A percentile compares a stretch with the other conserved stretches of the same genome.
These are phyloP conservation scores for Glonium stellatum DNA, from an alignment of 495 filamentous ascomycete genomes.

Conservation along the genomic window DNA sequence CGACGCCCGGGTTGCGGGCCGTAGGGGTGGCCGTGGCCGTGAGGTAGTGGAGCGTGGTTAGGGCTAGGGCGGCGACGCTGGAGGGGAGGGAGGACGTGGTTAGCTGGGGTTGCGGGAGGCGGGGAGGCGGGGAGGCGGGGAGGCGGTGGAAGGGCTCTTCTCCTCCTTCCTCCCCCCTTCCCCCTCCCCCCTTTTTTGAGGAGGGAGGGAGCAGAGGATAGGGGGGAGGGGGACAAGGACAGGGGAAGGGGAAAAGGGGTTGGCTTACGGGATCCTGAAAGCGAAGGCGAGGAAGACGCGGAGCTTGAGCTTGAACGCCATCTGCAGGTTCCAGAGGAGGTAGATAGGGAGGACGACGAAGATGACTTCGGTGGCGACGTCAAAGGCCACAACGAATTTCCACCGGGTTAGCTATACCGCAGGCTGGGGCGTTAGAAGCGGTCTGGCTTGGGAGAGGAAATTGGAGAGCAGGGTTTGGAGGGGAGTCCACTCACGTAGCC, in stretches of 20 bases:
- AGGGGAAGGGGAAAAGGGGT: neutral
- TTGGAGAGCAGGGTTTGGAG: no score
- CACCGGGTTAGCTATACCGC: constrained; percentile 12
- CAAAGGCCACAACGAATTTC: constrained; percentile 15
- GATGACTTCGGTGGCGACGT: constrained; percentile 19
- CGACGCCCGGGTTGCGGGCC: constrained; percentile 10
- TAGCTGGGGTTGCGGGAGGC: no score
- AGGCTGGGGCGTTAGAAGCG: no score
- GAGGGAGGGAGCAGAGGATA: no score
- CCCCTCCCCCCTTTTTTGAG: no score
- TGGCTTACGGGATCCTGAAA: constrained; percentile 18
- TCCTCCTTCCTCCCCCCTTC: no score
- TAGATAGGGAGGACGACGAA: constrained; percentile 9
- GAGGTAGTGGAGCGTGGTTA: constrained; percentile 5
- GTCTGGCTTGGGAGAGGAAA: no score
- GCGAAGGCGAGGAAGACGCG: constrained; percentile 22
- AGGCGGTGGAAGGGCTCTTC: no score
- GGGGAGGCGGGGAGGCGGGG: no score
- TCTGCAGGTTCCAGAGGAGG: constrained; percentile 23
- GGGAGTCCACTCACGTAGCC: constrained; percentile 24
- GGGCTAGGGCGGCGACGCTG: constrained; percentile 3
- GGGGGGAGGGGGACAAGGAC: no score
- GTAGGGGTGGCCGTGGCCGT: neutral
- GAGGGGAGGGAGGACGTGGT: neutral
- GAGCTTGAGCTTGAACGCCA: constrained; percentile 8